These are phyloP conservation scores for Saururus chinensis DNA, from an alignment of 164 flowering plant genomes.

Conservation along the genomic window DNA sequence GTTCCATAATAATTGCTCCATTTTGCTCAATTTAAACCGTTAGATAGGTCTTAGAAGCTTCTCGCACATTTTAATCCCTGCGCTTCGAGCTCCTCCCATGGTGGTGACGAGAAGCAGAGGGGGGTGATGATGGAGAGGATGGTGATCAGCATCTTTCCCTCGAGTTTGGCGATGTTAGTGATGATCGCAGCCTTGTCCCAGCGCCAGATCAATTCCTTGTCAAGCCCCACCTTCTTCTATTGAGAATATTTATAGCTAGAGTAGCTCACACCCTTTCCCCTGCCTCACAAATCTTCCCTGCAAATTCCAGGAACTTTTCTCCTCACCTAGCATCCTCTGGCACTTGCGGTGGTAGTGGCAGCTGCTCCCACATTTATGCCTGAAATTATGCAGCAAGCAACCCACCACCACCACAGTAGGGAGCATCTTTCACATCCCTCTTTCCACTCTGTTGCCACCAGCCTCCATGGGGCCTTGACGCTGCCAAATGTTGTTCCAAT, in stretches of 20 bases:
- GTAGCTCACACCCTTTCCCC: slow-evolving; percentile 43
- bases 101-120: too few species aligned
- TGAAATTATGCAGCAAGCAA: slow-evolving; percentile 72
- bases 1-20: too few species aligned
- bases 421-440: slow-evolving; percentile 40
- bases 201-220: too few species aligned
- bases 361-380: slow-evolving; percentile 42
- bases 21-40: too few species aligned
- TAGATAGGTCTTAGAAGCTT: too few species aligned
- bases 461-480: slow-evolving; percentile 43
- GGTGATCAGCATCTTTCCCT: too few species aligned
- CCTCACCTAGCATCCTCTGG: slow-evolving; percentile 7
- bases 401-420: slow-evolving; percentile 50
- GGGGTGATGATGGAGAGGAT: too few species aligned
- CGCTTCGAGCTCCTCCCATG: too few species aligned
- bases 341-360: slow-evolving; percentile 24
- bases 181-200: too few species aligned
- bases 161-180: too few species aligned
- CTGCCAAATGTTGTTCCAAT: slow-evolving; percentile 42
- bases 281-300: slow-evolving; percentile 34
- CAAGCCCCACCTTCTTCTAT: background rate
- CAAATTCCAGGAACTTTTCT: slow-evolving; percentile 28
- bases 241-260: slow-evolving; percentile 23
- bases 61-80: too few species aligned
- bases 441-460: slow-evolving; percentile 45